Base-by-base conservation (phyloP, 805 yeast species). In the Candida ovalis region DNA sequence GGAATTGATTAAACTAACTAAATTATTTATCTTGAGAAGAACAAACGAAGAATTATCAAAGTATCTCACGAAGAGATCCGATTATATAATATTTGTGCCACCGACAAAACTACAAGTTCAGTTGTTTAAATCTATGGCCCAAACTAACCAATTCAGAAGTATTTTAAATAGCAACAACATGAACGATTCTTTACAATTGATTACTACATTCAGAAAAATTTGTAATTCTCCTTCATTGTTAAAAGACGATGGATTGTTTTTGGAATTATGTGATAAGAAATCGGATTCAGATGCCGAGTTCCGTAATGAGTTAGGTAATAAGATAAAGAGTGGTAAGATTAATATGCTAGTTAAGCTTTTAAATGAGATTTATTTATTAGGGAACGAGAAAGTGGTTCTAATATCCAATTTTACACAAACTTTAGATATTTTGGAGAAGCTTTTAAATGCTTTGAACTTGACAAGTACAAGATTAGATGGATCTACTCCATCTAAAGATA, bases 381-480 rank as follows among this genome's bases (percentile, higher is more conserved):
- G 65, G 0, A 69, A 73, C 6, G 97, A 92, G 59, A 92, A 91
- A 61, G 80, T 85, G 2, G 97, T 92, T 1, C 66, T 92, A 23
- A 86, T 91, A 1, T 90, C 97, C 0, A 89, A 92, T 53, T 91
- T 82, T 53, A 92, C 97, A 0, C 85, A 87, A 58, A 89, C 96
- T 0, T 72, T 92, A 30, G 96, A 92, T 60, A 65, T 94, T 4
- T 67, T 91, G 17, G 89, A 88, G 59, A 64, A 67, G 4, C 55
- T 85, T 3, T 59, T 90, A 39, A 64, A 64, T 6, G 73, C 78
- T 12, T 59, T 77, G 24, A 74, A 77, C 40, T 57, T 83, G 52
- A 60, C 77, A 1, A 85, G 73, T 59, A 64, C 74, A 5, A 71
- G 98, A 40, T 66, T 94, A 6, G 99, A 94, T 67, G 99, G 99